These are phyloP conservation scores for Alternaria ventricosa DNA, from an alignment of 2,329 filamentous ascomycete species.

Conservation along the genomic window DNA sequence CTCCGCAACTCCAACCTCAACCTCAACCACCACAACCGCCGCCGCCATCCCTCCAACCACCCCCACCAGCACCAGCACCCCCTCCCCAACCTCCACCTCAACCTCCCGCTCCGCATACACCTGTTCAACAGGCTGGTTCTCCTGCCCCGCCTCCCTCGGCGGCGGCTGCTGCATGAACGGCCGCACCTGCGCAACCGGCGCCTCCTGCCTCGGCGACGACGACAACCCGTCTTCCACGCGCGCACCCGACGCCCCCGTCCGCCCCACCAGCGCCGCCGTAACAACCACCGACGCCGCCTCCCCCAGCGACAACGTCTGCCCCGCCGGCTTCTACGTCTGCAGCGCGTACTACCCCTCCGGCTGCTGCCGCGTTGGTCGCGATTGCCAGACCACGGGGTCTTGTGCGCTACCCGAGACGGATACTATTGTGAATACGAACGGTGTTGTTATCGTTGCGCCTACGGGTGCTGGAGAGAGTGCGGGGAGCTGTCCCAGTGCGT, in stretches of 20 bases:
- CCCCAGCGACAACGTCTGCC: constrained; percentile 72
- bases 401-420: constrained; percentile 66
- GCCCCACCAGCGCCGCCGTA: constrained; percentile 53
- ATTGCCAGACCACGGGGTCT: constrained; percentile 77
- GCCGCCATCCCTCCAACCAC: constrained; percentile 47
- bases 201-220: constrained; percentile 45
- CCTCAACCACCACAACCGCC: constrained; percentile 46
- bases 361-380: constrained; percentile 85
- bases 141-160: constrained; percentile 55
- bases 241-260: constrained; percentile 50
- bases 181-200: constrained; percentile 51
- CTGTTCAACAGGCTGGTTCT: constrained; percentile 55
- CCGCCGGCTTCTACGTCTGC: constrained; percentile 91
- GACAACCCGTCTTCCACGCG: constrained; percentile 41
- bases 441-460: constrained; percentile 73
- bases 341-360: constrained; percentile 79
- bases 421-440: constrained; percentile 68
- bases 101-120: constrained; percentile 31
- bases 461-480: constrained; percentile 54
- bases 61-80: constrained; percentile 8
- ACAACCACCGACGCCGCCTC: constrained; percentile 57
- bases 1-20: constrained; percentile 28
- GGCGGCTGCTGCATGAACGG: constrained; percentile 59
- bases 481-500: constrained; percentile 73
- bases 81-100: constrained; percentile 11